Evolutionary conservation across 257 asterid genomes (phyloP), one percentile per base, ranked within the genome.

Genomic region (Penstemon davidsonii): DNA sequence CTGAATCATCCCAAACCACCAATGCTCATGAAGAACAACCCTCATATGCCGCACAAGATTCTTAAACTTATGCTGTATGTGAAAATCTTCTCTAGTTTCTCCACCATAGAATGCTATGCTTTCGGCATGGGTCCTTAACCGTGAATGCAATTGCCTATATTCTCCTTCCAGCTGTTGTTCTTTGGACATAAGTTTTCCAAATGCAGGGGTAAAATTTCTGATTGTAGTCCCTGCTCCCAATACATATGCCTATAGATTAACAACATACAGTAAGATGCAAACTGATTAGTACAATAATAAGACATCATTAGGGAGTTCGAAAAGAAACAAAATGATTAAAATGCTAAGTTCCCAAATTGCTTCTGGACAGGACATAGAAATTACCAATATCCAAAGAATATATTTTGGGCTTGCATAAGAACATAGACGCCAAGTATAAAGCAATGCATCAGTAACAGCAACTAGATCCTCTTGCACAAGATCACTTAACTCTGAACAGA

Each of bases 1-100:
- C 68, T 94, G 99, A 81, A 94, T 94, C 99, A 94, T 94, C 86
- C 99, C 99, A 85, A 94, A 94, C 99, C 99, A 94, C 99, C 99
- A 94, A 76, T 88, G 96, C 38, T 94, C 96, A 78, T 91, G 97
- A 83, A 88, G 89, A 76, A 94, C 99, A 58, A 73, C 85, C 81
- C 87, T 84, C 96, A 88, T 87, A 57, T 94, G 99, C 76, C 63
- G 78, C 77, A 91, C 87, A 62, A 94, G 97, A 76, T 71, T 76
- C 77, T 73, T 75, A 77, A 94, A 91, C 83, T 91, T 94, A 74
- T 85, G 84, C 78, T 87, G 96, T 73, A 94, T 89, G 81, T 94
- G 89, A 79, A 76, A 91, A 70, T 91, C 96, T 80, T 94, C 99
- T 82, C 96, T 87, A 58, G 77, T 82, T 86, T 87, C 99, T 41